These are phyloP conservation scores for Yarrowia hollandica DNA, from an alignment of 805 yeast genomes.

Conservation along the genomic window DNA sequence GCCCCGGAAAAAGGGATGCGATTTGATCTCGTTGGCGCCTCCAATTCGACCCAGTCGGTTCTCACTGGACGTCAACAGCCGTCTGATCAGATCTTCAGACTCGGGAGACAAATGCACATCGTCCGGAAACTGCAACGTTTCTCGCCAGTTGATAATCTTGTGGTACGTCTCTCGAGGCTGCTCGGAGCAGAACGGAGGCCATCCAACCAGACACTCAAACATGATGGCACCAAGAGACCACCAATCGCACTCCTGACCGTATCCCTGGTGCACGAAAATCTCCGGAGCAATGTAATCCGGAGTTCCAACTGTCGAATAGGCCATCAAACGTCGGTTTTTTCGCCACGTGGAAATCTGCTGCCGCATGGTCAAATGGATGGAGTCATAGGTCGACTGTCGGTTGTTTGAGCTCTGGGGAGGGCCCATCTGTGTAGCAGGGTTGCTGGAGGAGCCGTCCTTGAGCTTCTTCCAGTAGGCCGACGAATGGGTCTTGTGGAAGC, in stretches of 20 bases:
- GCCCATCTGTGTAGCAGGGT: conserved; percentile 32
- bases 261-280: conserved; percentile 87
- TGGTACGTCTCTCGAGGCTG: conserved; percentile 92
- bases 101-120: conserved; percentile 88
- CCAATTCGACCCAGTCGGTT: conserved; percentile 80
- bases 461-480: conserved; percentile 80
- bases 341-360: conserved; percentile 97
- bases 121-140: conserved; percentile 83
- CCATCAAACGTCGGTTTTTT: conserved; percentile 87
- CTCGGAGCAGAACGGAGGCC: conserved; percentile 97
- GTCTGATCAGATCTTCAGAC: conserved; percentile 79
- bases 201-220: conserved; percentile 92
- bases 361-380: conserved; percentile 91
- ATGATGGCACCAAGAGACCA: conserved; percentile 96
- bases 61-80: conserved; percentile 75
- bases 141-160: conserved; percentile 88
- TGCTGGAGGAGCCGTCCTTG: conserved; percentile 50
- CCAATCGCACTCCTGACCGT: conserved; percentile 98
- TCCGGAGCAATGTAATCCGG: conserved; percentile 97
- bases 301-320: conserved; percentile 94
- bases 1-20: conserved; percentile 92
- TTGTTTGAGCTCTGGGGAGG: conserved; percentile 28
- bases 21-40: conserved; percentile 90
- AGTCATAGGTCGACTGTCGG: conserved; percentile 51
- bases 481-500: conserved; percentile 93